Evolutionary conservation across 208 protist genomes (phyloP).

Genomic region (Vickermania spadyakhi): DNA sequence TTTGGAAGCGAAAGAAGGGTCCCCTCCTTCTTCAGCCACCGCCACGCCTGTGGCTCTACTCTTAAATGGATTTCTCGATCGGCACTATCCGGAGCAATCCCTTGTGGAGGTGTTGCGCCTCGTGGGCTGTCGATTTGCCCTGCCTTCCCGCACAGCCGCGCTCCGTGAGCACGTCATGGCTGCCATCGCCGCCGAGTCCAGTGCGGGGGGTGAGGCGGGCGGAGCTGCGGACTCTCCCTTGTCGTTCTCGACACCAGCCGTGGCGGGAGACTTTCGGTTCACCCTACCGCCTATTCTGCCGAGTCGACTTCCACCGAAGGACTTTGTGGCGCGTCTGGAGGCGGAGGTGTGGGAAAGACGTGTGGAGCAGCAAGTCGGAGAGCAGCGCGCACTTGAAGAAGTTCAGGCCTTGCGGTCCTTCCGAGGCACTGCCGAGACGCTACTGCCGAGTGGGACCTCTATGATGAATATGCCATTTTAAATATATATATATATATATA

Average conservation of each 20-base stretch:
- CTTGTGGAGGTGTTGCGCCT: conserved; percentile 32
- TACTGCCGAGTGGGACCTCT: background rate
- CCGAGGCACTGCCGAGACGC: too few relatives aligned
- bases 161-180: background rate
- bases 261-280: conserved; percentile 18
- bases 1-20: conserved; percentile 2
- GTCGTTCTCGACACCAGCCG: background rate
- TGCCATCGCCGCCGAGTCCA: background rate
- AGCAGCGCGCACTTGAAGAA: too few relatives aligned
- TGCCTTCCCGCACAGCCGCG: conserved; percentile 20
- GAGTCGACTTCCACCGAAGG: conserved; percentile 17
- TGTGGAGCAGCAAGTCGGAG: too few relatives aligned
- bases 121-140: conserved; percentile 50
- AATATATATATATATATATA: conserved; percentile 8
- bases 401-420: too few relatives aligned
- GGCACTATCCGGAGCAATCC: conserved; percentile 6
- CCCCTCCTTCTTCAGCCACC: conserved; percentile 11
- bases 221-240: background rate
- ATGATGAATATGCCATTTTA: background rate
- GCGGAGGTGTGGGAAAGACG: background rate
- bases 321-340: conserved; percentile 4
- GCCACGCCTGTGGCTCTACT: conserved; percentile 12
- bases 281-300: conserved; percentile 16
- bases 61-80: background rate
- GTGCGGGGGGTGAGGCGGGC: background rate